A percentile compares a stretch with the other conserved stretches of the same genome.
Evolutionary conservation across 768 basidiomycete species (phyloP).

Genomic region (Trametes cubensis): DNA sequence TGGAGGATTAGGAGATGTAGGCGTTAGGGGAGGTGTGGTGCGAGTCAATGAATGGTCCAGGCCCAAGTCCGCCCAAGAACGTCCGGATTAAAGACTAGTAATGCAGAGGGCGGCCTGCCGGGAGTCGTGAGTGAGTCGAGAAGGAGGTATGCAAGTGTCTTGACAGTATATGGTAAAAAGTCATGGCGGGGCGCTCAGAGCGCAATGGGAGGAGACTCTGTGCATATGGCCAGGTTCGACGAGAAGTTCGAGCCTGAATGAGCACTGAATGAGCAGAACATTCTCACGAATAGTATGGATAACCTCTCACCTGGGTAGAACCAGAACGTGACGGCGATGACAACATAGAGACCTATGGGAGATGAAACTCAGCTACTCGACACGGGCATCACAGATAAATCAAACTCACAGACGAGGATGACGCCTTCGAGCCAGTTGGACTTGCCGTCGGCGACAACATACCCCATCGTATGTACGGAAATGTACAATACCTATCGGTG

Average conservation of each 20-base stretch:
- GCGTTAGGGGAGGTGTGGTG: background rate
- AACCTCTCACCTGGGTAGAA: conserved; percentile 47
- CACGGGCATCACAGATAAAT: background rate
- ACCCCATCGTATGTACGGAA: conserved; percentile 70
- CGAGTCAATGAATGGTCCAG: background rate
- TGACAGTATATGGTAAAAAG: background rate
- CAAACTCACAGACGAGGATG: conserved; percentile 64
- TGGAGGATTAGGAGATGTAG: background rate
- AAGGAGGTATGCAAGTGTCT: background rate
- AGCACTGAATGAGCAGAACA: conserved; percentile 17
- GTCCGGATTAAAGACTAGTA: conserved; percentile 9
- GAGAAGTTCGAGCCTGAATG: conserved; percentile 39
- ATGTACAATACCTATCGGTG: conserved; percentile 42
- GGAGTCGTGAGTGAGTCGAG: conserved; percentile 1
- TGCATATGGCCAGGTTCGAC: conserved; percentile 34
- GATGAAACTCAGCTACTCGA: conserved; percentile 4
- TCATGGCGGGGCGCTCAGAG: conserved; percentile 2
- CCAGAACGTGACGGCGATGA: conserved; percentile 58
- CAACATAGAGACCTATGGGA: conserved; percentile 51
- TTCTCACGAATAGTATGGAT: background rate
- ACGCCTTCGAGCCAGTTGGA: conserved; percentile 93
- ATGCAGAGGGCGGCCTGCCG: conserved; percentile 16
- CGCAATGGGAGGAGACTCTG: conserved; percentile 19
- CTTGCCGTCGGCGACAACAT: conserved; percentile 82
- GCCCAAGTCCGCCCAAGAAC: conserved; percentile 9